phyloP scores from a whole-genome alignment of 192 early-diverging fungal genomes.

The Jimgerdemannia flammicorona region DNA sequence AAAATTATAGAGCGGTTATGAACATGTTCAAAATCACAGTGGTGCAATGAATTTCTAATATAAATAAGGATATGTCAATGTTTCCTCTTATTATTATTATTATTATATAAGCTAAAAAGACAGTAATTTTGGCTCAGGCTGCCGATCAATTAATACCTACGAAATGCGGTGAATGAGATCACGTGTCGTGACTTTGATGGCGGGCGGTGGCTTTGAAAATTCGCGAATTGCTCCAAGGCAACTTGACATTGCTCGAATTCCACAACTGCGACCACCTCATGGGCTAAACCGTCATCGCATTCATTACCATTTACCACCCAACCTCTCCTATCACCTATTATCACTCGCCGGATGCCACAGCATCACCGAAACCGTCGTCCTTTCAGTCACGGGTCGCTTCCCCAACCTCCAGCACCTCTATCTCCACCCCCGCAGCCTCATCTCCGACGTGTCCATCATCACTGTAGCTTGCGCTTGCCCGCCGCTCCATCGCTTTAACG shows the following conservation, averaged over 20 bases:
- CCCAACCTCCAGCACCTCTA: conserved; percentile 38
- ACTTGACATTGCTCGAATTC: conserved; percentile 39
- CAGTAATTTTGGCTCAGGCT: too few relatives aligned
- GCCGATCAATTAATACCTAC: too few relatives aligned
- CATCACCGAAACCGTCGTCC: conserved; percentile 38
- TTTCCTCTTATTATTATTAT: too few relatives aligned
- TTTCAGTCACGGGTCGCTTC: conserved; percentile 37
- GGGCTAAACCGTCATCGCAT: conserved; percentile 31
- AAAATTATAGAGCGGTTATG: too few relatives aligned
- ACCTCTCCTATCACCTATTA: conserved; percentile 35
- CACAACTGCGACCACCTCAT: conserved; percentile 49
- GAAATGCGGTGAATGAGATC: too few relatives aligned
- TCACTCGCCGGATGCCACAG: conserved; percentile 45
- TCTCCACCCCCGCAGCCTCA: conserved; percentile 38
- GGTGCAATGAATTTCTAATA: too few relatives aligned
- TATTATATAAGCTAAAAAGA: too few relatives aligned
- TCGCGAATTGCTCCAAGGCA: too few relatives aligned
- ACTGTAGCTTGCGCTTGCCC: conserved; percentile 36
- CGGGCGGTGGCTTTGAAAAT: too few relatives aligned
- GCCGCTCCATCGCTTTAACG: conserved; percentile 43
- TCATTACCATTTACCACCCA: conserved; percentile 27
- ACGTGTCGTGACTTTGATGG: too few relatives aligned
- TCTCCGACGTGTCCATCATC: conserved; percentile 38
- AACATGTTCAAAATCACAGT: too few relatives aligned
- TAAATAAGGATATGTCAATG: too few relatives aligned